Base-by-base conservation (phyloP, 1,284 basidiomycete species). In the Somion occarium region DNA sequence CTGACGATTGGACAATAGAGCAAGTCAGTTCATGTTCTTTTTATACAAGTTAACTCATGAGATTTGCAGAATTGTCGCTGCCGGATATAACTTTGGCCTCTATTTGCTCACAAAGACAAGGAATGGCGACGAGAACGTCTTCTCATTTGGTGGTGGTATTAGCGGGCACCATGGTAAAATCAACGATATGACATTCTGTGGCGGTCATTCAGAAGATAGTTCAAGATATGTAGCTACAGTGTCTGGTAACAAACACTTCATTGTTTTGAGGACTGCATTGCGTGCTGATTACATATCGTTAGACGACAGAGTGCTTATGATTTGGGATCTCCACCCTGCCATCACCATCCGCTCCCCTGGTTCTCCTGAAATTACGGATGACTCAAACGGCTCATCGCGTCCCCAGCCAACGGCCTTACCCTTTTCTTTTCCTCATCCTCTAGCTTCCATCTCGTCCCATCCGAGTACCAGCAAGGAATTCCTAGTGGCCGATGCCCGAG, bases 231-330 rank as follows among this genome's bases (percentile, higher is more conserved):
- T 91, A 48, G 88, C 87, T 9, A 88, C 88, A 4, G 85, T 88
- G 20, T 87, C 86, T 46, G 88, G 88, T 82, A 57, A 53, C 30
- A 34, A 37, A 41, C 24, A 3, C 19, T 24, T 43, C 23, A 38
- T 20, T 24, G 22, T 24, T 23, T 49, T 18, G 3, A 20, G 38
- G 3, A 23, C 19, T 13, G 20, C 23, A 27, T n/a, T n/a, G n/a
- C n/a, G n/a, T n/a, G n/a, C n/a, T n/a, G n/a, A n/a, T n/a, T n/a
- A n/a, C 49, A 48, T 24, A 41, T 20, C 20, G 27, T 30, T 54
- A 89, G 88, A 89, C 58, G 88, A 91, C 68, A 86, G 82, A 62
- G 85, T 84, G 74, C 74, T 91, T 44, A 85, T 91, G 79, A 80
- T 91, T 13, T 91, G 88, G 88, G 86, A 91, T 64, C 75, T 91